These are phyloP conservation scores for Sugiyamaella marilandica DNA, from an alignment of 805 yeast species.

Conservation along the genomic window DNA sequence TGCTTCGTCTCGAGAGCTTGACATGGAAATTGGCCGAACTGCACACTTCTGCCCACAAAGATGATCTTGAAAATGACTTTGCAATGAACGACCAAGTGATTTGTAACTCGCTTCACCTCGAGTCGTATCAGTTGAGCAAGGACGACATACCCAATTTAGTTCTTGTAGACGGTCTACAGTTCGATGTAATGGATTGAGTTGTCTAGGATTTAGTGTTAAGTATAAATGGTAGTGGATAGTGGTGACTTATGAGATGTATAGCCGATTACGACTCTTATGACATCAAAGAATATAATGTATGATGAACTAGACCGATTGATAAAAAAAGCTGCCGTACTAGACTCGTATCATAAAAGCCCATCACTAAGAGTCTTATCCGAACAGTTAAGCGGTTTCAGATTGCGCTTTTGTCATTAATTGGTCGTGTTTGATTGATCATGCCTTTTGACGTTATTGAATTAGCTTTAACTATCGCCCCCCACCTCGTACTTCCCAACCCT, in stretches of 20 bases:
- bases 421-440: no score
- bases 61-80: not conserved
- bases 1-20: slow-evolving; percentile 19
- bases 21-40: slow-evolving; percentile 19
- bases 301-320: not conserved
- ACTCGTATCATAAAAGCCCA: no score
- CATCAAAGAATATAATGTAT: not conserved
- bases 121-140: not conserved
- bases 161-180: not conserved
- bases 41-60: not conserved
- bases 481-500: no score
- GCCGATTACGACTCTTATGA: not conserved
- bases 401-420: no score
- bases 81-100: not conserved
- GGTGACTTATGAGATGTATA: not conserved
- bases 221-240: no score
- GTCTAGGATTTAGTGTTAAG: no score
- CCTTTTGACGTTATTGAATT: no score
- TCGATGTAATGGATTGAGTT: not conserved
- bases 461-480: no score
- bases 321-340: no score
- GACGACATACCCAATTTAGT: not conserved
- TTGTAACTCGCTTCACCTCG: not conserved
- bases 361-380: no score
- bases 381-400: no score